Evolutionary conservation across 768 basidiomycete species (phyloP), one percentile per base, ranked within the genome.

Genomic region (Coprinopsis sp.): DNA sequence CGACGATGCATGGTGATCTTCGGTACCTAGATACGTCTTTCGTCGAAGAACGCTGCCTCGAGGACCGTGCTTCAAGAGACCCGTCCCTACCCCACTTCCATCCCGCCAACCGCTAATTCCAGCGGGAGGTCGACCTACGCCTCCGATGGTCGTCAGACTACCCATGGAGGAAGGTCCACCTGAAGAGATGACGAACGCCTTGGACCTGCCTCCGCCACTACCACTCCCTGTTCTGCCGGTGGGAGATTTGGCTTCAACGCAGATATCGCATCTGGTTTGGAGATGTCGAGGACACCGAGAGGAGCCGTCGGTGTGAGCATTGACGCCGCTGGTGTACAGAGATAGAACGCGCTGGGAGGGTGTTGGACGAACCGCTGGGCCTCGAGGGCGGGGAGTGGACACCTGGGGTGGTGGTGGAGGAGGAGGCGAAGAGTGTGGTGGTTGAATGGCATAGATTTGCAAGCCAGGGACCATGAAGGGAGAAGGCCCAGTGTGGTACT

Each of bases 271-370:
- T 27, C 77, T 78, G 4, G 78, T 79, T 54, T 84, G 78, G 1
- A 90, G 70, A 59, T 90, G 87, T 16, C 86, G 74, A 0, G 84
- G 80, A 55, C 87, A 90, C 33, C 83, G 78, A 57, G 79, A 3
- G 82, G 78, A 2, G 81, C 76, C 59, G 81, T 82, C 5, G 79
- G 75, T 0, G 79, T 77, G 33, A 68, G 78, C 80, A 54, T 84
- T 78, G 3, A 79, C 73, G 36, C 86, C 84, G 4, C 70, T 74
- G 51, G 71, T 68, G 59, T 86, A 89, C 12, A 85, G 62, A 0
- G 66, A 55, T 25, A 66, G 68, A 3, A 71, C 72, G 43, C 79
- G 78, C 5, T 72, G 54, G 37, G 40, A 57, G 50, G 47, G 67
- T 59, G 49, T 64, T 51, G 50, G 63, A 49, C 37, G 64, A 21